phyloP scores from a whole-genome alignment of 73 alveolate genomes.

The Paramecium biaurelia region DNA sequence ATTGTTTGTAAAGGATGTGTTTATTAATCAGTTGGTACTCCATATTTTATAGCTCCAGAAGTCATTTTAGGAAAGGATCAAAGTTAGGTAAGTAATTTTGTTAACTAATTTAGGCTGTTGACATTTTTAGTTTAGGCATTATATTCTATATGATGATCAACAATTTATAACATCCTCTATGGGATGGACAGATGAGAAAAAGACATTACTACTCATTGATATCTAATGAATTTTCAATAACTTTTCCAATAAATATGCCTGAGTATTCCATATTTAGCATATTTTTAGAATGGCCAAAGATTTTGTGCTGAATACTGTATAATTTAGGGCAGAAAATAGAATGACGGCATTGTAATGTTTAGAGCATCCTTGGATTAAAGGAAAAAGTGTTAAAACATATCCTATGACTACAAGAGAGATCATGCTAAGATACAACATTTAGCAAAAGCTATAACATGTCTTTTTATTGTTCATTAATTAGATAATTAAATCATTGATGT shows the following conservation, averaged over 20 bases:
- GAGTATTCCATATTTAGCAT: background rate
- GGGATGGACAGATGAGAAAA: constrained; percentile 36
- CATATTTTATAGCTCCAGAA: constrained; percentile 23
- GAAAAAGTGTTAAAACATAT: background rate
- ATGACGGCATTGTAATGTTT: constrained; percentile 4
- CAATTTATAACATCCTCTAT: background rate
- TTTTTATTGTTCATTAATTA: background rate
- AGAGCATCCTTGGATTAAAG: constrained; percentile 44
- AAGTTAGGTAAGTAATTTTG: background rate
- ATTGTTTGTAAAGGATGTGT: constrained; percentile 37
- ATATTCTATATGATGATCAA: constrained; percentile 30
- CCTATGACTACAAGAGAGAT: constrained; percentile 32
- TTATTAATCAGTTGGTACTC: constrained; percentile 22
- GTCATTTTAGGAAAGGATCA: background rate
- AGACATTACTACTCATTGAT: background rate
- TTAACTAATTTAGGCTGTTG: background rate
- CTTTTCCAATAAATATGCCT: background rate
- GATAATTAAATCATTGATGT: background rate
- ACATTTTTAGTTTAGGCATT: constrained; percentile 32
- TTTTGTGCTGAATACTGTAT: background rate
- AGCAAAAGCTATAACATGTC: background rate
- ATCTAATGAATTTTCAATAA: background rate
- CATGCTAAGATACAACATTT: background rate
- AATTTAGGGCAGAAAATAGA: constrained; percentile 3
- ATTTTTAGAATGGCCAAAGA: constrained; percentile 19